Conservation (phyloP, 768 basidiomycete genomes). For the Trametes cubensis region DNA sequence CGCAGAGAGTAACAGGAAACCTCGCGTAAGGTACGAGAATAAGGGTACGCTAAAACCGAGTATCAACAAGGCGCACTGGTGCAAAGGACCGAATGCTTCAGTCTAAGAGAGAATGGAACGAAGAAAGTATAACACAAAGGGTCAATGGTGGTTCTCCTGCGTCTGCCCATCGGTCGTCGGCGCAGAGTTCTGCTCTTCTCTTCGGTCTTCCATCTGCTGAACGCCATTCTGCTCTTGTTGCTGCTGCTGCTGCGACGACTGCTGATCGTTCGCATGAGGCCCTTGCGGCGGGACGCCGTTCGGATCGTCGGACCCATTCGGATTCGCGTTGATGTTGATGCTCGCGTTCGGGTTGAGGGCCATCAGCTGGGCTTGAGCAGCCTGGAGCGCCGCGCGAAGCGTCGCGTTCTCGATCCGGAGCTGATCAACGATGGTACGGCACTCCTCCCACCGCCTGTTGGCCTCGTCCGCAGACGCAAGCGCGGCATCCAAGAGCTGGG, state of each 20-base stretch:
- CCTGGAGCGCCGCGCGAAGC: conserved; percentile 67
- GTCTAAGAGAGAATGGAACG: background rate
- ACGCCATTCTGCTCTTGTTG: conserved; percentile 8
- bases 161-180: conserved; percentile 15
- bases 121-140: background rate
- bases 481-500: conserved; percentile 82
- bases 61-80: background rate
- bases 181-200: conserved; percentile 12
- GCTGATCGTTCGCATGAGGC: background rate
- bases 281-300: conserved; percentile 7
- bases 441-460: conserved; percentile 88
- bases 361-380: conserved; percentile 36
- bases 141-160: conserved; percentile 19
- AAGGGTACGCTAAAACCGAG: conserved; percentile 13
- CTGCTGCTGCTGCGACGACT: conserved; percentile 1
- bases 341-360: conserved; percentile 23
- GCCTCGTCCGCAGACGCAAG: conserved; percentile 87
- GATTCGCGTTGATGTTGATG: conserved; percentile 3
- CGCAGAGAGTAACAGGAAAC: background rate
- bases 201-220: conserved; percentile 1
- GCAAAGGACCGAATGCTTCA: background rate
- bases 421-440: conserved; percentile 86
- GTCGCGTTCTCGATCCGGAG: conserved; percentile 83
- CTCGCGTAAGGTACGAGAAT: conserved; percentile 17
- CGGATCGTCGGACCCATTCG: conserved; percentile 2